Percentiles rank a stretch among this genome's conserved stretches.
Evolutionary conservation across 306 rosid species (phyloP).

Genomic region (Coriaria nepalensis): DNA sequence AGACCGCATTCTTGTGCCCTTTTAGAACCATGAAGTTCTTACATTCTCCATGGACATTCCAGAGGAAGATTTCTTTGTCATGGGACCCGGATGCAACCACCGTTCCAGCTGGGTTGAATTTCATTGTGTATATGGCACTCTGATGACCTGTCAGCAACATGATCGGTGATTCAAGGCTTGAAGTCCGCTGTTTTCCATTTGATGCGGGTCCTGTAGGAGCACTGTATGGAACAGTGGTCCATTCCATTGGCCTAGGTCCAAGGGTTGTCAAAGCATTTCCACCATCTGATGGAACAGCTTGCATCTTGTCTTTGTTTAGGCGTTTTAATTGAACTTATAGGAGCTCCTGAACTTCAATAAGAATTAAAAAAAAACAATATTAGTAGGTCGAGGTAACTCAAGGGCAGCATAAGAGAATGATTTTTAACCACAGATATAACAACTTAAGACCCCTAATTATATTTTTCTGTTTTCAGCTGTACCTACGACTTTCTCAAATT

Average conservation of each 20-base stretch:
- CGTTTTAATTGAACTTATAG: constrained; percentile 10
- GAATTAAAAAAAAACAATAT: neutral
- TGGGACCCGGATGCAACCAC: constrained; percentile 89
- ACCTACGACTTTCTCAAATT: no score
- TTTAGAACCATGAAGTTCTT: constrained; percentile 82
- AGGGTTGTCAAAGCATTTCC: constrained; percentile 58
- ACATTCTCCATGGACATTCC: constrained; percentile 82
- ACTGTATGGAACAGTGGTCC: constrained; percentile 61
- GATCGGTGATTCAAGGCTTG: constrained; percentile 80
- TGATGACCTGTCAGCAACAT: constrained; percentile 84
- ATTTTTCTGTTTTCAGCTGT: no score
- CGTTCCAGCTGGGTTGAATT: constrained; percentile 79
- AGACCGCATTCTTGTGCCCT: constrained; percentile 92
- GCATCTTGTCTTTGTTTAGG: constrained; percentile 40
- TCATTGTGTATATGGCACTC: constrained; percentile 79
- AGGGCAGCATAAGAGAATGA: no score
- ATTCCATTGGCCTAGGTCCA: constrained; percentile 88
- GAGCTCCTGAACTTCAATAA: constrained; percentile 9
- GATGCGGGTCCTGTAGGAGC: constrained; percentile 50
- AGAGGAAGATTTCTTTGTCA: constrained; percentile 83
- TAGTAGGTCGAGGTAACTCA: no score
- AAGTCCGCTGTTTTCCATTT: constrained; percentile 64
- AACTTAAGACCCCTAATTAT: no score
- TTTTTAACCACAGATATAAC: no score
- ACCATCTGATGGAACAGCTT: constrained; percentile 41